Evolutionary conservation across 148 eudicot species (phyloP), one percentile per base, ranked within the genome.

Genomic region (Pouteria glomerata): DNA sequence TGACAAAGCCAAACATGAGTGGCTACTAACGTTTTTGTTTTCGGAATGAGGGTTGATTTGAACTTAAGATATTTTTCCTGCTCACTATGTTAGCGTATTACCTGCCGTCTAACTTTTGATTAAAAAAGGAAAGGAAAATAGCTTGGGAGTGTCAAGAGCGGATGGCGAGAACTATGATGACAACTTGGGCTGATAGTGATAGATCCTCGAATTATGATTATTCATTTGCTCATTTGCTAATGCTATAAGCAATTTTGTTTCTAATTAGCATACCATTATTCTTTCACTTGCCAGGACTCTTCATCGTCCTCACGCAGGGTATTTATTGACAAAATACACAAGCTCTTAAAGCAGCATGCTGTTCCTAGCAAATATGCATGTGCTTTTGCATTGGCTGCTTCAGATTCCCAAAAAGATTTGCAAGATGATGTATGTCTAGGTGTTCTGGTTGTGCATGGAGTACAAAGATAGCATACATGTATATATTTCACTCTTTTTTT

Each of bases 301-400:
- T 77, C 85, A 50, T 63, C 82, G 34, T 63, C 57, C 71, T 78
- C 79, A 27, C 86, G 97, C 52, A 84, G 79, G 83, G 76, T 72
- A 47, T 87, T 89, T 80, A 77, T 87, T 65, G 80, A 79, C 76
- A 93, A 93, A 89, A 69, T 73, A 69, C 80, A 85, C 79, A 93
- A 83, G 80, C 85, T 89, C 73, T 82, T 93, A 82, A 87, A 77
- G 75, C 78, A 72, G 74, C 90, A 74, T 73, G 81, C 78, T 64
- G 16, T 87, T 23, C 89, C 94, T 64, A 76, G 76, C 67, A 93
- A 78, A 85, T 90, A 83, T 87, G 89, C 95, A 27, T 93, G 98
- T 71, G 89, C 97, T 58, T 90, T 93, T 78, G 81, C 90, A 45
- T 76, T 90, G 76, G 87, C 86, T 55, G 87, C 91, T 68, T 82